Base-by-base conservation (phyloP, 2,329 filamentous ascomycete species). In the Beauveria bassiana region DNA sequence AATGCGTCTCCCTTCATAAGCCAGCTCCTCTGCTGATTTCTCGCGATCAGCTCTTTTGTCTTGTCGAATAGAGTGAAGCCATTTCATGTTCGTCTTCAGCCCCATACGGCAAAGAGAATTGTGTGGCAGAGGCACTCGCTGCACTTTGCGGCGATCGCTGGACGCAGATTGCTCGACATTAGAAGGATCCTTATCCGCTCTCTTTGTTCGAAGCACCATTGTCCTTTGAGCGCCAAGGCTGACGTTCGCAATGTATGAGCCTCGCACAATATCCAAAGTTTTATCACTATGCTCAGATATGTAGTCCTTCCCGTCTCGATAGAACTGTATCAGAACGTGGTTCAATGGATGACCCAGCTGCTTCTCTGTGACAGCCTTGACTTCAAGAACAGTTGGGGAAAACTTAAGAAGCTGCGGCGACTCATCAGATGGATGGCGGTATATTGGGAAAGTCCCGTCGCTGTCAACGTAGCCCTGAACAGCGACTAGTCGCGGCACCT, bases 261-360 rank as follows among this genome's bases (percentile, higher is more conserved):
- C 86, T 28, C 83, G 85, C 14, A 86, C 86, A 61, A 99, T 95
- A 71, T 99, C 95, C 26, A 99, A 79, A 0, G 93, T 96, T 76
- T 99, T 99, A 72, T 99, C 95, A 45, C 91, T 96, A 70, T 99
- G 95, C 71, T 99, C 95, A 0, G 91, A 95, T 64, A 99, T 99
- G 71, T 91, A 91, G 74, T 99, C 95, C 53, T 85, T 86, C 3
- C 93, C 91, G 66, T 83, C 82, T n/a, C 95, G 90, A 70, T 99
- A 99, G 62, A 92, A 84, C 70, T 99, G 95, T 51, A 99, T 96
- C 53, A 99, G 77, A 1, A 87, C 93, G 71, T 99, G 95, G 69
- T 99, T 99, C 47, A 99, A 75, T 1, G 84, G 77, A 69, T 98
- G 95, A 0, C 90, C 88, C 1, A 96, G 80, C 18, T 84, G 78